Evolutionary conservation across 305 asterid genomes (phyloP).

Genomic region (Plantago coronopus): DNA sequence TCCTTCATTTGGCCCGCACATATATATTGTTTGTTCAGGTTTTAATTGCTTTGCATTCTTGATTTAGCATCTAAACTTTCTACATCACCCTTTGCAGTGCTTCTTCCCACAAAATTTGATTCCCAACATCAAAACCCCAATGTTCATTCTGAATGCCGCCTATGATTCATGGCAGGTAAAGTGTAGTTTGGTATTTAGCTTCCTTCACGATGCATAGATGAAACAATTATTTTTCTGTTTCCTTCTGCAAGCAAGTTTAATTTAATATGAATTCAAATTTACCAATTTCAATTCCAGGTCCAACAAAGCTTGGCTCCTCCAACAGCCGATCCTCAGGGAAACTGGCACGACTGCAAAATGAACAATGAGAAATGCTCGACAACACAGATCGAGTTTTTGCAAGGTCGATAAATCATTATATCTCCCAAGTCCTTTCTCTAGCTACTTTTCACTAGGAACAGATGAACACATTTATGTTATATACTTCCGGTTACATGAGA

Average conservation of each 20-base stretch:
- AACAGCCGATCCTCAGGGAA: slow-evolving; percentile 62
- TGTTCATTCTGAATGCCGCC: slow-evolving; percentile 87
- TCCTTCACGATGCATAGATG: not conserved
- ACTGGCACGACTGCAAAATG: slow-evolving; percentile 55
- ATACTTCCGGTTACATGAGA: no score
- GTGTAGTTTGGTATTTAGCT: not conserved
- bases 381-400: slow-evolving; percentile 59
- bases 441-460: slow-evolving; percentile 2
- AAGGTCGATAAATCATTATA: slow-evolving; percentile 37
- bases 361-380: slow-evolving; percentile 49
- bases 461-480: no score
- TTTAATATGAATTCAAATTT: not conserved
- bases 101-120: slow-evolving; percentile 92
- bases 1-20: not conserved
- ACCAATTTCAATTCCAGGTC: slow-evolving; percentile 34
- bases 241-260: not conserved
- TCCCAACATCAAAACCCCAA: slow-evolving; percentile 61
- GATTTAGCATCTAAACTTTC: slow-evolving; percentile 6
- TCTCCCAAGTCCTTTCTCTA: not conserved
- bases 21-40: slow-evolving; percentile 3
- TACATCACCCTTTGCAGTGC: slow-evolving; percentile 46
- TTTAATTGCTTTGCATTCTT: not conserved
- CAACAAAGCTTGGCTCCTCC: slow-evolving; percentile 70
- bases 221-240: no score
- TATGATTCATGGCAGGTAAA: slow-evolving; percentile 97